Percentiles rank a stretch among this genome's conserved stretches.
These are phyloP conservation scores for Fusarium denticulatum DNA, from an alignment of 2,329 filamentous ascomycete genomes.

Conservation along the genomic window DNA sequence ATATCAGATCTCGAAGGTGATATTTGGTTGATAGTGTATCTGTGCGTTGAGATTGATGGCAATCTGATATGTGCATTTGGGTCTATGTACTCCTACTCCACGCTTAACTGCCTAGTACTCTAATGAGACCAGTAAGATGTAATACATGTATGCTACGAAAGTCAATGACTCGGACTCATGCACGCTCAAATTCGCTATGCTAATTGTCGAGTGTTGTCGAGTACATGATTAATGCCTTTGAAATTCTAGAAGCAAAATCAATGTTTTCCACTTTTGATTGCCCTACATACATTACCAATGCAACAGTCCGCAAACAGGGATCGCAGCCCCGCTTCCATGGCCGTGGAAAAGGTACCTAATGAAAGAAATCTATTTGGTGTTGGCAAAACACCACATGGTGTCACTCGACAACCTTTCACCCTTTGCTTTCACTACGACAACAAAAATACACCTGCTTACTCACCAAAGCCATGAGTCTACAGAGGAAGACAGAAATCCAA, in stretches of 20 bases:
- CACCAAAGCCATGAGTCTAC: accelerated
- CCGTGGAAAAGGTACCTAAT: background rate
- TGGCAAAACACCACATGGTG: background rate
- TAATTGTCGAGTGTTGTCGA: background rate
- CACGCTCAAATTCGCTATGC: background rate
- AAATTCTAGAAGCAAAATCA: background rate
- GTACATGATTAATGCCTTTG: background rate
- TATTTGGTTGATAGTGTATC: background rate
- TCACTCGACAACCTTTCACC: background rate
- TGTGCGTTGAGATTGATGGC: background rate
- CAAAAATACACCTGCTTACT: accelerated
- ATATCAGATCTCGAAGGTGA: background rate
- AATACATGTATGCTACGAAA: accelerated
- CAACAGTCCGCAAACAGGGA: background rate
- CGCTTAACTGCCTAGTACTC: accelerated
- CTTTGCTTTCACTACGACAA: accelerated
- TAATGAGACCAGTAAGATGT: accelerated
- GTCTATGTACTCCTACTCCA: accelerated
- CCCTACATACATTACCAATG: background rate
- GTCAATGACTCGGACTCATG: accelerated
- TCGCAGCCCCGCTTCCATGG: background rate
- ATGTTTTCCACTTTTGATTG: background rate
- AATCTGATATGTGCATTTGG: background rate
- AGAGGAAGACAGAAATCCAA: accelerated
- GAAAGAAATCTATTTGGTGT: background rate